Evolutionary conservation across 2,329 filamentous ascomycete genomes (phyloP), one percentile per base, ranked within the genome.

Genomic region (Tolypocladium tundrense): DNA sequence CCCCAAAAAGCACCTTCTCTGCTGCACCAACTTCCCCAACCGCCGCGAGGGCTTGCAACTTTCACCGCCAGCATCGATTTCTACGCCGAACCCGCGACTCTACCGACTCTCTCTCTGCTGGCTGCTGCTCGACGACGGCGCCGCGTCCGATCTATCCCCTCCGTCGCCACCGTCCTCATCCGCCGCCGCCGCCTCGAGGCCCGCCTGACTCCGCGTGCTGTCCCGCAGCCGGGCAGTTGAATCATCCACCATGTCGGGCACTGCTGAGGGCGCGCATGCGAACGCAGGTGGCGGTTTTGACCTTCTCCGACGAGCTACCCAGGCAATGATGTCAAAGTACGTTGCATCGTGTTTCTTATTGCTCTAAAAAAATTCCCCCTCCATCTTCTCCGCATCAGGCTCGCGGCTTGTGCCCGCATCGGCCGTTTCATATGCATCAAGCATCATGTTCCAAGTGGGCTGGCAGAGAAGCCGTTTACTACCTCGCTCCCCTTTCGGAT

Each of bases 251-350:
- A 83, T 84, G 81, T 75, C 79, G 66, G 76, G 76, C 58, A 50
- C 41, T 72, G 72, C 75, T 60, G 78, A 80, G 67, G 70, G 68
- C 64, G 67, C 68, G 57, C 58, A 62, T 27, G 60, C 56, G 52
- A 73, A 72, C 65, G 67, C 53, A 13, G 56, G 68, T 40, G 76
- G 77, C 66, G 75, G 78, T 63, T 82, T 79, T 64, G 82, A 85
- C 70, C 73, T 85, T 63, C 70, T 85, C 62, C 76, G 79, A 67
- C 76, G 81, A 69, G 82, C 82, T 61, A 85, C 82, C n/a, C 81
- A 84, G 66, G 79, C 79, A 64, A 80, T 85, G 78, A 82, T 85
- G 79, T 84, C 81, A 72, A 84, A 75, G 81, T 84, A 78, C 69
- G 81, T 78, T 59, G 53, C 35, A 41, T 59, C 58, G 63, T 60